These are phyloP conservation scores for Tuber magnatum DNA, from an alignment of 495 filamentous ascomycete genomes.

Conservation along the genomic window DNA sequence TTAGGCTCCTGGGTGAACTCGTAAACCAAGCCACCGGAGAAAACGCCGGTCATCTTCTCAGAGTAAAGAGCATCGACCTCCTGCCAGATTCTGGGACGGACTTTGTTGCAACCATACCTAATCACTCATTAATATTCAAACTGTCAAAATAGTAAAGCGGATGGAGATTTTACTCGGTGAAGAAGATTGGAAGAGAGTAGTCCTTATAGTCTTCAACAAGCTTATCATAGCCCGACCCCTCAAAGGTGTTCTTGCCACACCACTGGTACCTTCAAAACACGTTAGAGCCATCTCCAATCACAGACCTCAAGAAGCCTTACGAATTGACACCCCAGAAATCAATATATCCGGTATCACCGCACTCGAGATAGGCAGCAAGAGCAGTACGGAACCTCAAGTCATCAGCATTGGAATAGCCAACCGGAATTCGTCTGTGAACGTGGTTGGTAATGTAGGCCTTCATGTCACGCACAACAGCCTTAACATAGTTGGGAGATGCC, in stretches of 20 bases:
- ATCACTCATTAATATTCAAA: not conserved
- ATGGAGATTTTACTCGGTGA: slow-evolving; percentile 60
- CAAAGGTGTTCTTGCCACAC: slow-evolving; percentile 80
- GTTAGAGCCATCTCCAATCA: slow-evolving; percentile 46
- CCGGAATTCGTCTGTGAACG: slow-evolving; percentile 44
- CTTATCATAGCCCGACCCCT: slow-evolving; percentile 72
- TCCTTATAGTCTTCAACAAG: slow-evolving; percentile 85
- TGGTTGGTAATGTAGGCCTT: slow-evolving; percentile 64
- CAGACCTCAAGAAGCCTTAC: slow-evolving; percentile 20
- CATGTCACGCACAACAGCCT: slow-evolving; percentile 73
- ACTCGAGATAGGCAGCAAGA: slow-evolving; percentile 92
- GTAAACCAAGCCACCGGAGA: slow-evolving; percentile 93
- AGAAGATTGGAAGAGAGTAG: slow-evolving; percentile 95
- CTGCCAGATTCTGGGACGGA: slow-evolving; percentile 68
- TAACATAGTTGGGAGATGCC: slow-evolving; percentile 65
- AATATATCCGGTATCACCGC: slow-evolving; percentile 82
- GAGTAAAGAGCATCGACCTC: slow-evolving; percentile 78
- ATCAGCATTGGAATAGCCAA: slow-evolving; percentile 53
- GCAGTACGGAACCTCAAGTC: slow-evolving; percentile 79
- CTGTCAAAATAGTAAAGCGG: not conserved
- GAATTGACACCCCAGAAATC: slow-evolving; percentile 87
- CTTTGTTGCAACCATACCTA: slow-evolving; percentile 71
- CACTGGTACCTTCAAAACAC: slow-evolving; percentile 73
- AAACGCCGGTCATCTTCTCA: slow-evolving; percentile 78
- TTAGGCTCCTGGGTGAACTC: slow-evolving; percentile 79